Evolutionary conservation across 2,329 filamentous ascomycete species (phyloP).

Genomic region (Sclerotinia sclerotiorum): DNA sequence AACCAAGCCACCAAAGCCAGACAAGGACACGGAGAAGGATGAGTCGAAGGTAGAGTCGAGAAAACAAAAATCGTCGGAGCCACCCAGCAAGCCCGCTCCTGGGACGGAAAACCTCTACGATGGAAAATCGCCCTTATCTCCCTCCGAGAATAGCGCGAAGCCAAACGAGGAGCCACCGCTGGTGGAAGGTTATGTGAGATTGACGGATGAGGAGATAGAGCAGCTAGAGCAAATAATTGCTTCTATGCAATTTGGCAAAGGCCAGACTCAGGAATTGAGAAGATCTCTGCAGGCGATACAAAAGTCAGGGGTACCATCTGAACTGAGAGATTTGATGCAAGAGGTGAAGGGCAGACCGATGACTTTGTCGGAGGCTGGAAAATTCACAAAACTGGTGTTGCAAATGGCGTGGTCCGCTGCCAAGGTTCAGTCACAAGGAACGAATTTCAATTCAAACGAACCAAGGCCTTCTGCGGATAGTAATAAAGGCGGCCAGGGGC

Average conservation of each 20-base stretch:
- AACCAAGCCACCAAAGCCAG: constrained; percentile 28
- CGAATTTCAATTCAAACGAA: constrained; percentile 32
- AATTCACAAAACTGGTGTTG: constrained; percentile 41
- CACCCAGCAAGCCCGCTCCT: constrained; percentile 37
- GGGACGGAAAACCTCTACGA: constrained; percentile 49
- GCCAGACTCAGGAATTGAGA: constrained; percentile 61
- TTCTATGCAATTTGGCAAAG: constrained; percentile 56
- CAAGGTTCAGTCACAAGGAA: constrained; percentile 36
- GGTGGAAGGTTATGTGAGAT: constrained; percentile 39
- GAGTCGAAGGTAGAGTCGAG: constrained; percentile 34
- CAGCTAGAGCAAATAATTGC: constrained; percentile 57
- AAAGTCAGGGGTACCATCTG: constrained; percentile 66
- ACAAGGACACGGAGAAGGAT: constrained; percentile 31
- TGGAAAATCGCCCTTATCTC: constrained; percentile 44
- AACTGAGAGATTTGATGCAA: constrained; percentile 45
- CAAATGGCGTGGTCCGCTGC: constrained; percentile 39
- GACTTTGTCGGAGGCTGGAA: constrained; percentile 35
- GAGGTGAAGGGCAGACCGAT: constrained; percentile 35
- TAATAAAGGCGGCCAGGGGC: constrained; percentile 1
- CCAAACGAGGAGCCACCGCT: constrained; percentile 37
- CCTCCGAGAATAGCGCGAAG: constrained; percentile 29
- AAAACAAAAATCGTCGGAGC: constrained; percentile 41
- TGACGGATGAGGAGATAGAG: constrained; percentile 57
- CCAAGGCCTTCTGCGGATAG: constrained; percentile 22
- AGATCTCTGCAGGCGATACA: constrained; percentile 62